Percentiles rank a stretch among this genome's conserved stretches.
phyloP scores from a whole-genome alignment of 1,284 basidiomycete species.

The Pascua guehoae region DNA sequence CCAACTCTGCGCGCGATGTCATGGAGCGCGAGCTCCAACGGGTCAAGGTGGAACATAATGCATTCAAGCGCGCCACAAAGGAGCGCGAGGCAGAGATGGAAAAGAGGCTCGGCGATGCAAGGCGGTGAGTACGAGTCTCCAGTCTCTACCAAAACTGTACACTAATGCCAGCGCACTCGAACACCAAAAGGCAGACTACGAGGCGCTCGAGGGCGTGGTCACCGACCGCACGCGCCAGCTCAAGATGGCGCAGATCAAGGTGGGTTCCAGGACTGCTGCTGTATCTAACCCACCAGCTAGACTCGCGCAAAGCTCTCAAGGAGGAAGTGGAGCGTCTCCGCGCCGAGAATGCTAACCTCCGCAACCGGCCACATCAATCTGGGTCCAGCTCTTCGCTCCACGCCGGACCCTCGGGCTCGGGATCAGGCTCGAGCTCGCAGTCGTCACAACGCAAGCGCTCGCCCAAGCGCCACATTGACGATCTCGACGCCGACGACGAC shows the following conservation, averaged over 20 bases:
- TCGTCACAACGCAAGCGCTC: not conserved
- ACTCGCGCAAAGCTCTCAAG: conserved; percentile 27
- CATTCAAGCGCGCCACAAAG: conserved; percentile 14
- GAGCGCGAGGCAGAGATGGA: conserved; percentile 23
- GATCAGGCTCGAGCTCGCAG: not conserved
- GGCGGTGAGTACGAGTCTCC: conserved; percentile 13
- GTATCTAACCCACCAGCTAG: conserved; percentile 16
- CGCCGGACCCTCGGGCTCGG: too few relatives aligned
- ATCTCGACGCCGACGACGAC: not conserved
- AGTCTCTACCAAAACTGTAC: not conserved
- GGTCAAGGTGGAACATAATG: conserved; percentile 20
- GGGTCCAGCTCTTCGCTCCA: not conserved
- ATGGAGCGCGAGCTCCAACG: conserved; percentile 26
- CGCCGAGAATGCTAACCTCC: conserved; percentile 23
- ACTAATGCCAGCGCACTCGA: conserved; percentile 6
- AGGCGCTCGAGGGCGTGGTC: conserved; percentile 15
- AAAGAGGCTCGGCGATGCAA: conserved; percentile 11
- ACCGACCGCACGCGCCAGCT: conserved; percentile 26
- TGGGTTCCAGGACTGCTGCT: conserved; percentile 18
- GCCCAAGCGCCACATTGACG: not conserved
- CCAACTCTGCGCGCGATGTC: conserved; percentile 15
- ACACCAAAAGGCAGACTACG: conserved; percentile 14
- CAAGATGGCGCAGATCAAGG: conserved; percentile 22
- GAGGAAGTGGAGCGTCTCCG: conserved; percentile 19
- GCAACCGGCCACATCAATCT: conserved; percentile 3